Evolutionary conservation across 495 filamentous ascomycete genomes (phyloP).

Genomic region (Xylaria nigripes): DNA sequence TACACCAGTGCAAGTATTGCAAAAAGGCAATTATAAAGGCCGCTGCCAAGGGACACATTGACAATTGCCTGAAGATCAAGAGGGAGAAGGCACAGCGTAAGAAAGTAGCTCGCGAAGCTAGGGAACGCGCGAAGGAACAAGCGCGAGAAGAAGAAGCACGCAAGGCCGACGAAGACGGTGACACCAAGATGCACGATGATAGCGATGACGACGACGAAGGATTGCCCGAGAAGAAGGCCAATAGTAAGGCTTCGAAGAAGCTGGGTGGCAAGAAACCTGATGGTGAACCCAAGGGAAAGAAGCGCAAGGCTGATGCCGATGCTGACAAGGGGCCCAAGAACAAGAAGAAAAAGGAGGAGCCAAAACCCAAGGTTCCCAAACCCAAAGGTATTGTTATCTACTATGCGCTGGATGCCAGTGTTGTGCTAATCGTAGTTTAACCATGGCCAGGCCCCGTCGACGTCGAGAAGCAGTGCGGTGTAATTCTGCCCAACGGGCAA

Average conservation of each 20-base stretch:
- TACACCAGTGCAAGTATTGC: conserved; percentile 73
- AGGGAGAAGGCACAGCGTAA: conserved; percentile 66
- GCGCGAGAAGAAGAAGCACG: conserved; percentile 48
- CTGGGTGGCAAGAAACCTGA: conserved; percentile 59
- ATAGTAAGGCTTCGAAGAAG: conserved; percentile 61
- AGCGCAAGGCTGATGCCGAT: conserved; percentile 81
- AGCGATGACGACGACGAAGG: conserved; percentile 71
- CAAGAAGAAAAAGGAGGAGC: conserved; percentile 97
- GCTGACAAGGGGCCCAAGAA: conserved; percentile 63
- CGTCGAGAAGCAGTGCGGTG: conserved; percentile 95
- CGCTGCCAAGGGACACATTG: conserved; percentile 56
- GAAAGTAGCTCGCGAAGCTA: conserved; percentile 69
- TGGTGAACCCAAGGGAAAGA: conserved; percentile 71
- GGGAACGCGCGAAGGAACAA: conserved; percentile 55
- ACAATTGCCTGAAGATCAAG: conserved; percentile 64
- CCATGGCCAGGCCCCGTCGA: conserved; percentile 66
- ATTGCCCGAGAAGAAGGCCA: conserved; percentile 31
- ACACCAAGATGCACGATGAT: conserved; percentile 64
- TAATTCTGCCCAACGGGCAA: conserved; percentile 69
- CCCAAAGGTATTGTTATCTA: conserved; percentile 55
- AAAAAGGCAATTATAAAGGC: conserved; percentile 62
- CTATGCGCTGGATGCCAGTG: not conserved
- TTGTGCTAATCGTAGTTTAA: conserved; percentile 12
- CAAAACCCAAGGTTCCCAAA: conserved; percentile 78
- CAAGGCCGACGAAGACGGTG: conserved; percentile 51